Conservation (phyloP, 768 basidiomycete species). For the Pilatotrama ljubarskyi region DNA sequence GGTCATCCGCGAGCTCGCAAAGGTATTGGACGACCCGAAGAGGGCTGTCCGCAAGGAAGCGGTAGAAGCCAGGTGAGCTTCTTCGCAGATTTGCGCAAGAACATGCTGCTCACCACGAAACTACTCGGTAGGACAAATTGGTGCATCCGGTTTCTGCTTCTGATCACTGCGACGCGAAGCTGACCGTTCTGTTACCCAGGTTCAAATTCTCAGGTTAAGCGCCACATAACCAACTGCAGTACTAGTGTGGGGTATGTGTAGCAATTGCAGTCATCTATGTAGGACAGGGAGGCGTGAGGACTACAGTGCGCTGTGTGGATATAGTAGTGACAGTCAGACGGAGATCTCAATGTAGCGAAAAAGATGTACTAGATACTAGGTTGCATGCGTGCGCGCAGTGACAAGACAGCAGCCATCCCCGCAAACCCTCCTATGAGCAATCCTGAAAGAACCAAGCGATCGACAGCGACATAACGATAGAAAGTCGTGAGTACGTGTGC, state of each 20-base stretch:
- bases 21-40: slow-evolving; percentile 87
- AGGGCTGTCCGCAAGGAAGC: slow-evolving; percentile 82
- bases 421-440: not conserved
- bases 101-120: slow-evolving; percentile 6
- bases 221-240: not conserved
- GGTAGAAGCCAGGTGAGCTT: slow-evolving; percentile 67
- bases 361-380: slow-evolving; percentile 21
- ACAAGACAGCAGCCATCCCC: slow-evolving; percentile 2
- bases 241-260: slow-evolving; percentile 8
- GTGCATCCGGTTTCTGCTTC: slow-evolving; percentile 30
- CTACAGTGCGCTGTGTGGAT: slow-evolving; percentile 21
- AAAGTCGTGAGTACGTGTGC: not conserved
- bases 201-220: slow-evolving; percentile 57
- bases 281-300: slow-evolving; percentile 18
- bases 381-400: slow-evolving; percentile 9
- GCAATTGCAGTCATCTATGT: slow-evolving; percentile 22
- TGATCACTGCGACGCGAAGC: not conserved
- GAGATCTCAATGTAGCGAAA: slow-evolving; percentile 14
- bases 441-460: slow-evolving; percentile 13
- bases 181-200: slow-evolving; percentile 35
- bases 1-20: slow-evolving; percentile 74
- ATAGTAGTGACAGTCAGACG: slow-evolving; percentile 10
- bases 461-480: slow-evolving; percentile 19
- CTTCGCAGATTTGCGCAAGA: not conserved
- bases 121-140: slow-evolving; percentile 48